Base-by-base conservation (phyloP, 2,329 filamentous ascomycete species). In the Cephalotrichum gorgonifer region DNA sequence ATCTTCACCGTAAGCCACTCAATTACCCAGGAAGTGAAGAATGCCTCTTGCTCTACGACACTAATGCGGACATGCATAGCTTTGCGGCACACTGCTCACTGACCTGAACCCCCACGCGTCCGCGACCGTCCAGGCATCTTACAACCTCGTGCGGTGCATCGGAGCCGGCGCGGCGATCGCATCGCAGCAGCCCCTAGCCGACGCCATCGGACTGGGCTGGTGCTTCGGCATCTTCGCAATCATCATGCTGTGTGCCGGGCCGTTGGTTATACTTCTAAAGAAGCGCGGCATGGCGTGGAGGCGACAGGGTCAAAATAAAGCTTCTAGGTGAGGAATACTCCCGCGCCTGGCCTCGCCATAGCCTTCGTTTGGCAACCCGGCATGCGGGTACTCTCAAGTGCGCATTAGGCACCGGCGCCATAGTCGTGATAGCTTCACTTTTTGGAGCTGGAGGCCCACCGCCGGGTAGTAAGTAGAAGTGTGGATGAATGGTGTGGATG, bases 121-220 rank as follows among this genome's bases (percentile, higher is more conserved):
- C 1, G 58, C 57, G 3, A 60, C 59, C 8, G 59, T 54, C 4
- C 58, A 61, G 20, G 57, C 53, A 20, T 53, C 59, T 6, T 60
- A 52, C 12, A 60, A 56, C 44, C 48, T 61, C 9, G 52, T 61
- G 3, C 51, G 58, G 22, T 59, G 58, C 41, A 41, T 56, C 7
- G 47, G 50, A 7, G 58, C 54, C 6, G 58, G 54, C 38, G 56
- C 50, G 14, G 58, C 51, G 3, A 56, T 58, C 5, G 57, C 53
- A 1, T 52, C 54, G n/a, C 42, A 57, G 33, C 57, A 58, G 39
- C 57, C 55, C 2, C 42, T 59, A 25, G 51, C 51, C 12, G 52
- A 57, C 22, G 46, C 47, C 17, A 44, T 52, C 3, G 54, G 54
- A 3, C 50, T 54, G 25, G 56, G 54, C 11, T 56, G 55, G 50